Conservation (phyloP, 441 rosid species). For the Geranium incanum region DNA sequence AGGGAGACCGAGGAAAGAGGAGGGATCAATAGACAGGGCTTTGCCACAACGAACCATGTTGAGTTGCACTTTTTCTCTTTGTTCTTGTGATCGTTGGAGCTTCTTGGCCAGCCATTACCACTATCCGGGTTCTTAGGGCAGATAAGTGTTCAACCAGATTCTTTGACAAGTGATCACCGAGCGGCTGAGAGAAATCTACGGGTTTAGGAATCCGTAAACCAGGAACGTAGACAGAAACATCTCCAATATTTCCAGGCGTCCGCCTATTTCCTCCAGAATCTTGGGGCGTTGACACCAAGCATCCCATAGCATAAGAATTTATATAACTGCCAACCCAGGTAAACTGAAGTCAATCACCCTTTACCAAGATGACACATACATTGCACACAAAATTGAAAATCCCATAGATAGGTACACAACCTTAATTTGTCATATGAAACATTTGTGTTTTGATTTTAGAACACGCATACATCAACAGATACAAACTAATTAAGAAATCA, state of each 20-base stretch:
- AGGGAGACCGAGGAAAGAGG: neutral
- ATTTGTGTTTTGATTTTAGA: neutral
- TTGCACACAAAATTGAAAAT: neutral
- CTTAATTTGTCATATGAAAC: slow-evolving; percentile 9
- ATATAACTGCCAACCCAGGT: slow-evolving; percentile 30
- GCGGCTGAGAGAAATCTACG: slow-evolving; percentile 65
- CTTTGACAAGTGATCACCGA: slow-evolving; percentile 64
- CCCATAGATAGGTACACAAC: neutral
- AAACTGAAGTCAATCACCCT: slow-evolving; percentile 17
- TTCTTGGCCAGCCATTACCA: slow-evolving; percentile 96
- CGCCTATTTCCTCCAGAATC: slow-evolving; percentile 71
- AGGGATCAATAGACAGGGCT: slow-evolving; percentile 12
- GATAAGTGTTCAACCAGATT: slow-evolving; percentile 66
- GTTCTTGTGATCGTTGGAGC: slow-evolving; percentile 87
- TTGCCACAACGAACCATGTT: slow-evolving; percentile 56
- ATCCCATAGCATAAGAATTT: slow-evolving; percentile 62
- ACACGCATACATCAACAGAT: slow-evolving; percentile 11
- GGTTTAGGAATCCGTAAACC: slow-evolving; percentile 90
- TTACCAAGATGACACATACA: slow-evolving; percentile 5
- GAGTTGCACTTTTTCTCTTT: slow-evolving; percentile 82
- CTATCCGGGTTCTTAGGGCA: slow-evolving; percentile 81
- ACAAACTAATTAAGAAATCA: slow-evolving; percentile 1
- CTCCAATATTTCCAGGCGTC: slow-evolving; percentile 78
- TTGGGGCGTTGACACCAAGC: slow-evolving; percentile 67
- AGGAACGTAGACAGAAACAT: slow-evolving; percentile 77